Evolutionary conservation across 2,329 filamentous ascomycete species (phyloP), one percentile per base, ranked within the genome.

Genomic region (Tolypocladium pustulatum): DNA sequence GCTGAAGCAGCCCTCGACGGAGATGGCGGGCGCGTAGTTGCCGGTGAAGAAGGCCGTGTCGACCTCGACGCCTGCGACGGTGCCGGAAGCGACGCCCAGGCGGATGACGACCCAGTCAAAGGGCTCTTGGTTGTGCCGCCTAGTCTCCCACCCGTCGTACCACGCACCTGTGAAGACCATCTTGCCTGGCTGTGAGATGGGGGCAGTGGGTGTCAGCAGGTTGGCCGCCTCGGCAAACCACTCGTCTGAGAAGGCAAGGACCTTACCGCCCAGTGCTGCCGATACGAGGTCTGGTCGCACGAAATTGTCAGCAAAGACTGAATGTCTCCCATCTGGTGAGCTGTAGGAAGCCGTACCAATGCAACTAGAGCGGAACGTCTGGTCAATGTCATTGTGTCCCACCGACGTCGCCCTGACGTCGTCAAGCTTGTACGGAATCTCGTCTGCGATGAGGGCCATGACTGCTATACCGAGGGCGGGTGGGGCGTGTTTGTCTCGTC

Each of bases 11-110:
- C 88, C 90, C 70, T 93, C 86, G 22, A 94, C 87, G 0, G 86
- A 89, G 67, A 92, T 84, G 63, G 86, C 87, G 1, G 89, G 89
- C 8, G 89, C 90, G 68, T 93, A 87, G 74, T 93, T 93, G 61
- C 90, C 90, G 60, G 82, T 85, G 79, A 93, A 94, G 76, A 86
- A 90, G 55, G 88, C 84, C 3, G 90, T 93, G 73, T 93, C 89
- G 62, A 93, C 80, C 74, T 93, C 90, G 54, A 92, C 77, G 20
- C 90, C 90, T 60, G 83, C 80, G 34, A 93, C 82, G 20, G 79
- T 86, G 54, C 89, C 90, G 1, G 86, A 89, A 12, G 87, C 82
- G 41, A 88, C 85, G 54, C 85, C 85, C 7, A 88, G 77, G 58
- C 84, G 81, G 61, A 88, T 79, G 60, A 87, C 76, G 25, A 85